Evolutionary conservation across 768 basidiomycete species (phyloP), one percentile per base, ranked within the genome.

Genomic region (Galerina sulciceps): DNA sequence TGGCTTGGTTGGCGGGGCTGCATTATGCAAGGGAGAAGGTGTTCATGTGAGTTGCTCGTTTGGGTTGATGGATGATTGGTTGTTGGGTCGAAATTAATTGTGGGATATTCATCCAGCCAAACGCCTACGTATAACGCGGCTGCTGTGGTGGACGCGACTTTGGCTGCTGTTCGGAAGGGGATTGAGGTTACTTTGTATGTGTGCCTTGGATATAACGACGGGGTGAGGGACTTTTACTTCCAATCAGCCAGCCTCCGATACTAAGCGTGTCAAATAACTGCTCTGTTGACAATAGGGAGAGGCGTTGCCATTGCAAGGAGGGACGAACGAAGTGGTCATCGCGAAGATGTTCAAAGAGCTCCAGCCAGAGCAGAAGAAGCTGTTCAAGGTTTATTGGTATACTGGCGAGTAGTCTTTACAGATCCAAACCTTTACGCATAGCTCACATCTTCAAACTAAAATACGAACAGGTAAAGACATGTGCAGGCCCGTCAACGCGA

Each of bases 81-180:
- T n/a, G n/a, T n/a, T n/a, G n/a, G n/a, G n/a, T n/a, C n/a, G n/a
- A n/a, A n/a, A n/a, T 34, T 17, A 23, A 8, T 34, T 10, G 8
- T 42, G 0, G 23, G 10, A 35, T 6, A 20, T n/a, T 22, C 3
- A 38, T 18, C 11, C 14, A 60, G 59, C 6, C 59, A 60, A 49
- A 55, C 59, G 8, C 59, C 59, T 36, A 60, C 59, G 14, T 60
- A 55, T 41, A 60, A 60, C 31, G 59, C 59, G 15, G 46, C 59
- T 2, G 53, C 59, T 18, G 59, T 60, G 1, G 59, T 60, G 3
- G 59, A 60, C 2, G 59, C 53, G 14, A 55, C 53, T 4, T 13
- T 60, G 6, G 53, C 47, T 14, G 59, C 59, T 3, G 53, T 60
- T 22, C 46, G 53, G 22, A 60, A 35, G 20, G 59, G 59, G 3